Evolutionary conservation across 2,329 filamentous ascomycete genomes (phyloP), one percentile per base, ranked within the genome.

Genomic region (Diaporthe destruens): DNA sequence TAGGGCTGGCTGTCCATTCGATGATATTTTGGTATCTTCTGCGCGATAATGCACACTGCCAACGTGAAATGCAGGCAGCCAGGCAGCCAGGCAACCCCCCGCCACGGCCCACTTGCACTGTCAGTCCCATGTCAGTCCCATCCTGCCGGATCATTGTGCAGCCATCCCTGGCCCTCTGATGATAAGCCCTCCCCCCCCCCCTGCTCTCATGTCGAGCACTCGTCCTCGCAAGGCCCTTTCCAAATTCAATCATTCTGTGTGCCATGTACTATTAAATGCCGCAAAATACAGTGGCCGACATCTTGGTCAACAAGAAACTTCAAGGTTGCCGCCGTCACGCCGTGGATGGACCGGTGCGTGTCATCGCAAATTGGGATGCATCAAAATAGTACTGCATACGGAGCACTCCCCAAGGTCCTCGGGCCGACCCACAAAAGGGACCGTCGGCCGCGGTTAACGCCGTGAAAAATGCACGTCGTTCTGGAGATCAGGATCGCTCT

Each of bases 41-140:
- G 67, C 69, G 59, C 53, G 59, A 55, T 68, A 53, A 73, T 71
- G 68, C 57, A 42, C 29, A 29, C 34, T 25, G 34, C 68, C 68
- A 70, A 70, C 32, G 44, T 70, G 44, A 61, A 29, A 47, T 44
- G n/a, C n/a, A n/a, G n/a, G n/a, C n/a, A n/a, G n/a, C n/a, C n/a
- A n/a, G n/a, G n/a, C n/a, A n/a, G n/a, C n/a, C 44, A 20, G 44
- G 16, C 44, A 47, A n/a, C 32, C 51, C 12, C 32, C 51, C 12
- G 29, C 42, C 18, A 36, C 55, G 53, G 14, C 32, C 16, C 44
- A 42, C 61, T 44, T 44, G 11, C 29, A 65, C 61, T n/a, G 32
- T 25, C 29, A 47, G 61, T 44, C 61, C 61, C 61, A 51, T 29
- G n/a, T n/a, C n/a, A n/a, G n/a, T n/a, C n/a, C n/a, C n/a, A n/a